Evolutionary conservation across 345 rosid genomes (phyloP).

Genomic region (Carallia brachiata): DNA sequence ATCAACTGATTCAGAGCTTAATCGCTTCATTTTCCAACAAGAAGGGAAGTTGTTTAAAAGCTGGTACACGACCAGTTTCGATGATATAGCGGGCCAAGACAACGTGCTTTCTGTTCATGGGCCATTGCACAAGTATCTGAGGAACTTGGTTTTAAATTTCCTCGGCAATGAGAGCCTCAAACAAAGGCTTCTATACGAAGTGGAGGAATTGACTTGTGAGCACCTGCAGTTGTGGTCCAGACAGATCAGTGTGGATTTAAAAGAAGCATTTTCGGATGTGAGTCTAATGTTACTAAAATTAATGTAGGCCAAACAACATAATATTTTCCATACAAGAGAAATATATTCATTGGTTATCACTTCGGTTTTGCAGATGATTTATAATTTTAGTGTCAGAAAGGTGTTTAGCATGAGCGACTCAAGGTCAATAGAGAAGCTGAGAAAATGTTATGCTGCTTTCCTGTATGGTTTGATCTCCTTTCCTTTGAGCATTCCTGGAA

Average conservation of each 20-base stretch:
- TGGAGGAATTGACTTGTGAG: constrained; percentile 22
- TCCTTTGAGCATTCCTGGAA: constrained; percentile 40
- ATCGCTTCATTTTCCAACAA: constrained; percentile 38
- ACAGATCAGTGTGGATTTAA: constrained; percentile 26
- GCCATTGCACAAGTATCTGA: constrained; percentile 32
- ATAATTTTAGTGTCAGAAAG: constrained; percentile 24
- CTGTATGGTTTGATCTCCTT: constrained; percentile 34
- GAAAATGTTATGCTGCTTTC: constrained; percentile 22
- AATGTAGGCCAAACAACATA: too few relatives aligned
- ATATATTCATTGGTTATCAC: too few relatives aligned
- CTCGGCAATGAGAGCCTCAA: constrained; percentile 34
- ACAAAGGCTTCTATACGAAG: constrained; percentile 16
- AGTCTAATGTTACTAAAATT: not conserved
- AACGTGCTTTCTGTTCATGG: constrained; percentile 29
- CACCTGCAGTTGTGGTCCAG: constrained; percentile 27
- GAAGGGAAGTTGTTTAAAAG: constrained; percentile 37
- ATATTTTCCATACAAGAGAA: too few relatives aligned
- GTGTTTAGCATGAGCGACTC: constrained; percentile 32
- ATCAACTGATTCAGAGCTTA: constrained; percentile 40
- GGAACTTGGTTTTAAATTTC: constrained; percentile 29
- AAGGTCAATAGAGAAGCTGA: constrained; percentile 12
- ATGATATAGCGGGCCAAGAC: constrained; percentile 32
- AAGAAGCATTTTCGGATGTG: constrained; percentile 28
- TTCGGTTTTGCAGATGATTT: constrained; percentile 31
- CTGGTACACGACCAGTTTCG: constrained; percentile 36